Conservation (phyloP, 305 asterid species). For the Fraxinus nigra region DNA sequence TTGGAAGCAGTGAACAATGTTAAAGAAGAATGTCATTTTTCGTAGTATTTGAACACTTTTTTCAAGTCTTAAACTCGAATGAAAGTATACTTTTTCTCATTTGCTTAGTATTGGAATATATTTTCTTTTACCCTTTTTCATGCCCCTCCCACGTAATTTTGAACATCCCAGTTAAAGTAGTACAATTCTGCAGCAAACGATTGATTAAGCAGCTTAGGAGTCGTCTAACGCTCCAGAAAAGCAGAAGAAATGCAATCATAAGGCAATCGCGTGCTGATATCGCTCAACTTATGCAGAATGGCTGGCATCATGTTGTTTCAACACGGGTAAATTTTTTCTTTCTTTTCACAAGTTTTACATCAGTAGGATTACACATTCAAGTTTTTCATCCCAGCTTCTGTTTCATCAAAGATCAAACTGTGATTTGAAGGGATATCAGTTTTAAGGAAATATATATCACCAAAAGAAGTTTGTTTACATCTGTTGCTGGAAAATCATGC, state of each 20-base stretch:
- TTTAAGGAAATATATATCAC: not conserved
- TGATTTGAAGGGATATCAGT: not conserved
- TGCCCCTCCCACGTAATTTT: not conserved
- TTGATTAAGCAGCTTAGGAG: conserved; percentile 24
- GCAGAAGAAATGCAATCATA: conserved; percentile 28
- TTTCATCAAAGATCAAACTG: not conserved
- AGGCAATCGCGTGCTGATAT: conserved; percentile 32
- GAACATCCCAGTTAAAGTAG: not conserved
- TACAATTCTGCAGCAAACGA: conserved; percentile 24
- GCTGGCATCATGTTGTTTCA: conserved; percentile 21
- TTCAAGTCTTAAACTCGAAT: not conserved
- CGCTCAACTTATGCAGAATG: conserved; percentile 33
- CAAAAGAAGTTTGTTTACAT: not conserved
- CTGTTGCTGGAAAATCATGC: not conserved
- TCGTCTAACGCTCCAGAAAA: conserved; percentile 23
- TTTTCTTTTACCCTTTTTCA: not conserved
- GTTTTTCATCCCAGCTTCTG: not conserved
- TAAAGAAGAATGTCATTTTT: not conserved
- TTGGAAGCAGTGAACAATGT: not conserved
- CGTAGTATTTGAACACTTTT: not conserved
- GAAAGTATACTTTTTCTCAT: not conserved
- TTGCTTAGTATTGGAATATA: not conserved
- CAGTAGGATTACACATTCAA: not conserved
- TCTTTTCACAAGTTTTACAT: not conserved
- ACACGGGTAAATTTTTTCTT: conserved; percentile 9